Evolutionary conservation across 345 rosid species (phyloP), one percentile per base, ranked within the genome.

Genomic region (Hevea brasiliensis): DNA sequence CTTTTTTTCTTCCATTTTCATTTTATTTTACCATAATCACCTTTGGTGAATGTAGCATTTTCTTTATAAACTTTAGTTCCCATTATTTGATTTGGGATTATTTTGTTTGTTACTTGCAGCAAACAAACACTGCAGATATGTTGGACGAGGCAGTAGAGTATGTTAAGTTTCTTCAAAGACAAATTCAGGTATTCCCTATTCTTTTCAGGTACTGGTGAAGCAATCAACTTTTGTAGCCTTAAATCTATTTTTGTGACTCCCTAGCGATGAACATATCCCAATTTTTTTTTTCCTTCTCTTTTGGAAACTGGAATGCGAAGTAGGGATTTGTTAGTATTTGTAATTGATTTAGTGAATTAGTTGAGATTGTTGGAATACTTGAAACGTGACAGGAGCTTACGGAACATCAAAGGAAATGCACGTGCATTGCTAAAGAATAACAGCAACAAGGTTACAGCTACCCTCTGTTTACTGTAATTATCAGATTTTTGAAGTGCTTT

Each of bases 121-220:
- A 92, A 89, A 88, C 96, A 53, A 92, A 92, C 83, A 90, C 97
- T 14, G 92, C 97, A 6, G 97, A 92, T 71, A 92, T 92, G 97
- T 73, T 92, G 74, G 96, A 90, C 48, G 94, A 90, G 79, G 97
- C 97, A 5, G 86, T 90, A 61, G 90, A 86, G 77, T 92, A 89
- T 21, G 94, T 92, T 48, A 92, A 92, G 77, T 65, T 78, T 77
- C 91, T 92, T 77, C 92, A 89, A 74, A 89, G 57, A 74, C 96
- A 92, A 79, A 90, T 90, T 68, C 87, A 90, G 98, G 98, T 92
- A 77, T 77, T 70, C 55, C 50, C 15, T 69, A 37, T 23, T 56
- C 45, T n/a, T 44, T 57, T 58, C 29, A 44, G 11, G 9, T 20
- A 14, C 15, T 32, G 17, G 45, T n/a, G 65, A 17, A 41, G 58